Percentiles rank a stretch among this genome's conserved stretches.
phyloP scores from a whole-genome alignment of 202 grass and related monocot species.

The Alloteropsis angusta region DNA sequence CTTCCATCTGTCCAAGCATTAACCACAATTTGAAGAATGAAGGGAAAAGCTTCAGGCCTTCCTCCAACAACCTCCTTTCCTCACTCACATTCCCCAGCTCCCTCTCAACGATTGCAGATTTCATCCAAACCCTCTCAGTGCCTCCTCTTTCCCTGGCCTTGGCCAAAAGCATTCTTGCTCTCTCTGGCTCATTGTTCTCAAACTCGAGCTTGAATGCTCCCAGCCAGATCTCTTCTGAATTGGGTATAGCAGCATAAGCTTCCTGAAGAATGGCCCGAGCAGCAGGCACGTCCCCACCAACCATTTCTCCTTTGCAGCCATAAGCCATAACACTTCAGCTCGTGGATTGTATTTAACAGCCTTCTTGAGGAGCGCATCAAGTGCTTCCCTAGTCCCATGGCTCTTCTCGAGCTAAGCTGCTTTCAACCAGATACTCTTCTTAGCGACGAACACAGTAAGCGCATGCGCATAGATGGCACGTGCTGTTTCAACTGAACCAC shows the following conservation, averaged over 20 bases:
- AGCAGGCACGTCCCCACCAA: slow-evolving; percentile 73
- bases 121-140: slow-evolving; percentile 96
- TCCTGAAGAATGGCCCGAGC: slow-evolving; percentile 90
- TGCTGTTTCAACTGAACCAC: slow-evolving; percentile 85
- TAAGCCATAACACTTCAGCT: slow-evolving; percentile 90
- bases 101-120: slow-evolving; percentile 81
- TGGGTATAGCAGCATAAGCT: slow-evolving; percentile 81
- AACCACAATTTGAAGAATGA: slow-evolving; percentile 87
- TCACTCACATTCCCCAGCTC: slow-evolving; percentile 61
- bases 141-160: slow-evolving; percentile 90
- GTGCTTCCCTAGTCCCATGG: slow-evolving; percentile 76
- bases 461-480: slow-evolving; percentile 87
- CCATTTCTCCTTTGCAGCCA: slow-evolving; percentile 98
- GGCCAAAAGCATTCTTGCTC: slow-evolving; percentile 85
- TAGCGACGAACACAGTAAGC: slow-evolving; percentile 60
- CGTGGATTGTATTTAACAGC: slow-evolving; percentile 80
- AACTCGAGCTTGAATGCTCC: slow-evolving; percentile 95
- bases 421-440: slow-evolving; percentile 93
- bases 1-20: slow-evolving; percentile 95
- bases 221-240: slow-evolving; percentile 95
- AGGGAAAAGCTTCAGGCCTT: slow-evolving; percentile 79
- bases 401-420: slow-evolving; percentile 95
- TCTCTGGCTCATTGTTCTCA: slow-evolving; percentile 91
- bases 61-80: slow-evolving; percentile 73
- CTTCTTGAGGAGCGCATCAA: slow-evolving; percentile 77